Percentiles rank a stretch among this genome's conserved stretches.
Evolutionary conservation across 495 filamentous ascomycete species (phyloP).

Genomic region (Pyrenopolyporus hunteri): DNA sequence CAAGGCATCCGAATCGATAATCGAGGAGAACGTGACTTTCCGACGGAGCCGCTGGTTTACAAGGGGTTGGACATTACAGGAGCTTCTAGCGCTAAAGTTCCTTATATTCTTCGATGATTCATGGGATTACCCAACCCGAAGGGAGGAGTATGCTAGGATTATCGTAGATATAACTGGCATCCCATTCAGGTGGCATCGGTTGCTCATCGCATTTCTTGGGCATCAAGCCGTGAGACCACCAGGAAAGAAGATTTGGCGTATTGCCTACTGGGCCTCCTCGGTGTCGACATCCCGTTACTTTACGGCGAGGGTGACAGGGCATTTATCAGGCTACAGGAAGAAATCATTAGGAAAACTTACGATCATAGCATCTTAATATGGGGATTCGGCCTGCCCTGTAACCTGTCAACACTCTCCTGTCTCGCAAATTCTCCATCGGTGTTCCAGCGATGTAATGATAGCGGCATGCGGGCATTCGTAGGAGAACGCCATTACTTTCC

Average conservation of each 20-base stretch:
- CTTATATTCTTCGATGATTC: slow-evolving; percentile 10
- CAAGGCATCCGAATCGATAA: background rate
- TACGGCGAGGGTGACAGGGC: slow-evolving; percentile 49
- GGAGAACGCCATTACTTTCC: background rate
- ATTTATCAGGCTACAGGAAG: slow-evolving; percentile 47
- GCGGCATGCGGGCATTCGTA: background rate
- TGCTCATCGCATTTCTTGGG: slow-evolving; percentile 46
- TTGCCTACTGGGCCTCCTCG: slow-evolving; percentile 48
- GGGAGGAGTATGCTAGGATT: background rate
- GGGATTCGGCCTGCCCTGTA: background rate
- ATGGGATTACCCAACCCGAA: background rate
- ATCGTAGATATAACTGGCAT: background rate
- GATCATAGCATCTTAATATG: slow-evolving; percentile 23
- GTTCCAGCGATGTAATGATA: background rate
- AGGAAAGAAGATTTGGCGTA: slow-evolving; percentile 48
- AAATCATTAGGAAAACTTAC: slow-evolving; percentile 35
- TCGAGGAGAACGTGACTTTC: background rate
- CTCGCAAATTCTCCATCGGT: background rate
- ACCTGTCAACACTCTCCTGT: background rate
- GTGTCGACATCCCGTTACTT: slow-evolving; percentile 49
- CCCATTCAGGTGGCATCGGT: background rate
- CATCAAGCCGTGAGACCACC: slow-evolving; percentile 36
- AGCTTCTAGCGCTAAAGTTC: slow-evolving; percentile 19
- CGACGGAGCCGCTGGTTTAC: background rate
- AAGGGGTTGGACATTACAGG: slow-evolving; percentile 23